These are phyloP conservation scores for Globomyces sp. DNA, from an alignment of 371 early-diverging fungal species.

Conservation along the genomic window DNA sequence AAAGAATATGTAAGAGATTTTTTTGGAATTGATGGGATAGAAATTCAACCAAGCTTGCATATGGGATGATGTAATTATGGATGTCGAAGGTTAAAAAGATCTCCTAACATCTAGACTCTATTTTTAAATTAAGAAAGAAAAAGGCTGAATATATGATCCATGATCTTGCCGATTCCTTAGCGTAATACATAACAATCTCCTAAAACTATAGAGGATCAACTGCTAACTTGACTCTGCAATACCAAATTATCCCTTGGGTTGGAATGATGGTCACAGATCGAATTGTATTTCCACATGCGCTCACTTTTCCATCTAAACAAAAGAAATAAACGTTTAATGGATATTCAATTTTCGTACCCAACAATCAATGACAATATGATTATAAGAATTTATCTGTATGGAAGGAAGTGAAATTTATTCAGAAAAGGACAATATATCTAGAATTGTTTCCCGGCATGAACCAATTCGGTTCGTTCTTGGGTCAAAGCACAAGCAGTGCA, in stretches of 20 bases:
- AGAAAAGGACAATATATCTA: too few species aligned
- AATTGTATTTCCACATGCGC: not conserved
- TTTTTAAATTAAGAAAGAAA: constrained; percentile 64
- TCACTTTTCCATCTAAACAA: not conserved
- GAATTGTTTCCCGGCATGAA: not conserved
- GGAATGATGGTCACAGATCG: constrained; percentile 50
- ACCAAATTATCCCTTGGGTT: constrained; percentile 86
- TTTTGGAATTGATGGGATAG: too few species aligned
- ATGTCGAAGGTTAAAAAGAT: not conserved
- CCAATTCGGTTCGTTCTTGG: constrained; percentile 6
- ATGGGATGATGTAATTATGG: constrained; percentile 87
- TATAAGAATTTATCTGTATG: too few species aligned
- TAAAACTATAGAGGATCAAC: constrained; percentile 41
- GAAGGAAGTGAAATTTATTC: too few species aligned
- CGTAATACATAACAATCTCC: not conserved
- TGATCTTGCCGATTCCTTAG: constrained; percentile 36
- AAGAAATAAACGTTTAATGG: not conserved
- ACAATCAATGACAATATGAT: too few species aligned
- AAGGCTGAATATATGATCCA: constrained; percentile 59
- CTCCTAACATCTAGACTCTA: too few species aligned
- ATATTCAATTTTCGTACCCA: too few species aligned
- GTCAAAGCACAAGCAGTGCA: constrained; percentile 5
- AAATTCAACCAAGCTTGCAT: constrained; percentile 76
- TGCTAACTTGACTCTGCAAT: constrained; percentile 78
- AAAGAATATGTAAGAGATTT: constrained; percentile 21